Evolutionary conservation across 176 grass and related monocot species (phyloP), one percentile per base, ranked within the genome.

Genomic region (Rhynchospora breviuscula): DNA sequence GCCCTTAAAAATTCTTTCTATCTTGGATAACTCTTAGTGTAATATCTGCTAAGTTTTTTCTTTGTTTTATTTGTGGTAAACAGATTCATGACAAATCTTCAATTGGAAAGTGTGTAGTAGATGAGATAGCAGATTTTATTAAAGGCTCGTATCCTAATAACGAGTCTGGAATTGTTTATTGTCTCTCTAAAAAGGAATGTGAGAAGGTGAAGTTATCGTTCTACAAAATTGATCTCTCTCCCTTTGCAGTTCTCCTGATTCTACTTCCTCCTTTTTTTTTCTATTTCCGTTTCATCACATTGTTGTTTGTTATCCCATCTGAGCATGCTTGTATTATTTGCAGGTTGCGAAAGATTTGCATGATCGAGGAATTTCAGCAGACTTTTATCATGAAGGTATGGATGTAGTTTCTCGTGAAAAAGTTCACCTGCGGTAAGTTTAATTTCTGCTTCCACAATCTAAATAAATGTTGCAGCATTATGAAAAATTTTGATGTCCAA

Each of bases 371-470:
- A 92, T 97, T 93, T 91, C 22, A 52, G 95, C 95, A 79, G 90
- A 94, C 78, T 86, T 92, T 88, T 98, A 98, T 84, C 95, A 97
- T 88, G 95, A 92, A 79, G 92, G 94, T 89, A 94, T 97, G 95
- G 95, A 97, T 84, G 85, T 84, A 57, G 60, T 84, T 88, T 85
- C 75, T 90, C 92, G 92, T 81, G 95, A 93, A 86, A 87, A 90
- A 90, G 86, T 93, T 69, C 95, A 98, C 90, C 71, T 88, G 84
- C 61, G 78, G 92, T 94, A 69, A 84, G 58, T 81, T 69, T 48
- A 63, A 13, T 84, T 47, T 81, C 84, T 22, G 10, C 31, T 44
- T 18, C 14, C 49, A 33, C 14, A 80, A 67, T 4, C 22, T 80
- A 0, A 46, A 77, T 59, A 25, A 67, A 67, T 33, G 13, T 21